A percentile compares a stretch with the other conserved stretches of the same genome.
Evolutionary conservation across 345 rosid genomes (phyloP).

Genomic region (Streptanthus diversifolius): DNA sequence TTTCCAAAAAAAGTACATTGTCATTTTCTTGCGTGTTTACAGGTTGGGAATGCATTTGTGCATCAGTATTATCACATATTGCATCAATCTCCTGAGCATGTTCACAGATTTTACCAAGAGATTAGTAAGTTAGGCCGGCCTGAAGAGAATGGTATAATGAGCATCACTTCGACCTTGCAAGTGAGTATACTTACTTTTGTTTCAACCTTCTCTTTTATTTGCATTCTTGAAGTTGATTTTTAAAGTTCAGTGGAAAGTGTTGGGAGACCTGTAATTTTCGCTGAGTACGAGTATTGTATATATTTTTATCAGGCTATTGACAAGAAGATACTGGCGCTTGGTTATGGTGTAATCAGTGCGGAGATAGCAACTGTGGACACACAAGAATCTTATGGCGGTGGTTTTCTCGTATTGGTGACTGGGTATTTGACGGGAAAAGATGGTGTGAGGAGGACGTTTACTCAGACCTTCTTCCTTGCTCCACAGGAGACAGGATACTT

Average conservation of each 20-base stretch:
- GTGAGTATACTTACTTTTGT: conserved; percentile 39
- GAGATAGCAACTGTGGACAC: conserved; percentile 76
- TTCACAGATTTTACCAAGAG: conserved; percentile 93
- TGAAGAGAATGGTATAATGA: conserved; percentile 63
- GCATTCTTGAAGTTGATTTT: neutral
- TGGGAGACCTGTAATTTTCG: neutral
- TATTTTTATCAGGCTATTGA: conserved; percentile 64
- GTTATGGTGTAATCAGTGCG: conserved; percentile 48
- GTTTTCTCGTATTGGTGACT: conserved; percentile 77
- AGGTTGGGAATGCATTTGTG: conserved; percentile 96
- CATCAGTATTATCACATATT: conserved; percentile 87
- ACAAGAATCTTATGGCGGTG: conserved; percentile 64
- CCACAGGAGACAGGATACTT: conserved; percentile 94
- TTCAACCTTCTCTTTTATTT: neutral
- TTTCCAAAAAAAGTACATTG: conserved; percentile 4
- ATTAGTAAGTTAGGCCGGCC: conserved; percentile 90
- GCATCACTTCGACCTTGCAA: conserved; percentile 75
- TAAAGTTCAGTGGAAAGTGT: neutral
- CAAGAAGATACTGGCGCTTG: conserved; percentile 67
- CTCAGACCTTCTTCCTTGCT: conserved; percentile 84
- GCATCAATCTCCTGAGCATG: conserved; percentile 87
- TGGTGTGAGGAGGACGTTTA: conserved; percentile 50
- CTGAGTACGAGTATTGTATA: neutral
- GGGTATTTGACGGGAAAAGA: conserved; percentile 70
- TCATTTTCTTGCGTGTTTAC: neutral